Conservation (phyloP, 345 rosid genomes). For the Populus tremula region DNA sequence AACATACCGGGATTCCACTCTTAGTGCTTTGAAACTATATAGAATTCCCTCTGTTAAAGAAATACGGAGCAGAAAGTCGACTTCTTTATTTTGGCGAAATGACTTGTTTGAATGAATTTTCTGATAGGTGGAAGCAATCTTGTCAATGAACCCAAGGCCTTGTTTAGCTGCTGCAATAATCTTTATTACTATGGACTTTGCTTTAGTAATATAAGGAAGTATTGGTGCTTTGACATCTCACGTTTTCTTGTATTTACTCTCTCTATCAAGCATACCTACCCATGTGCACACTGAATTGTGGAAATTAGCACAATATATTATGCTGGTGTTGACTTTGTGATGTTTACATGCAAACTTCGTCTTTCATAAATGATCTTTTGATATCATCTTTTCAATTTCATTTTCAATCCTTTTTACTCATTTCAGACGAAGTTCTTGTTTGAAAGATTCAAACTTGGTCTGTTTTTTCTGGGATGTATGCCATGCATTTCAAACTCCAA, state of each 20-base stretch:
- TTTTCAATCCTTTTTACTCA: neutral
- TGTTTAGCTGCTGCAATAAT: neutral
- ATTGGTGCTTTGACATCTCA: neutral
- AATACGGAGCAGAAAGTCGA: neutral
- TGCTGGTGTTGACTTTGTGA: neutral
- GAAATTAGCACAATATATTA: neutral
- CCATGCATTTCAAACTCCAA: neutral
- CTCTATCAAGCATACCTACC: neutral
- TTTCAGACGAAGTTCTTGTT: neutral
- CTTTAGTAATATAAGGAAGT: neutral
- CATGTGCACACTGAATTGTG: neutral
- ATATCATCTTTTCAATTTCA: neutral
- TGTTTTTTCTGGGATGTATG: neutral
- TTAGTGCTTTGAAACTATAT: neutral
- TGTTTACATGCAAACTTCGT: neutral
- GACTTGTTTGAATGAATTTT: neutral
- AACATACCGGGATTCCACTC: neutral
- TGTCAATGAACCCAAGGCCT: neutral
- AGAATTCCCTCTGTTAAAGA: neutral
- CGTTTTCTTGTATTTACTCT: neutral
- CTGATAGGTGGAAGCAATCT: neutral
- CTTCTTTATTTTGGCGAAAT: neutral
- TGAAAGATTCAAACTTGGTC: conserved; percentile 4
- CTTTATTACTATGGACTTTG: neutral
- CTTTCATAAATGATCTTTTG: neutral